Percentiles rank a stretch among this genome's conserved stretches.
These are phyloP conservation scores for Klebsormidium nitens DNA, from an alignment of 139 green algal species.

Conservation along the genomic window DNA sequence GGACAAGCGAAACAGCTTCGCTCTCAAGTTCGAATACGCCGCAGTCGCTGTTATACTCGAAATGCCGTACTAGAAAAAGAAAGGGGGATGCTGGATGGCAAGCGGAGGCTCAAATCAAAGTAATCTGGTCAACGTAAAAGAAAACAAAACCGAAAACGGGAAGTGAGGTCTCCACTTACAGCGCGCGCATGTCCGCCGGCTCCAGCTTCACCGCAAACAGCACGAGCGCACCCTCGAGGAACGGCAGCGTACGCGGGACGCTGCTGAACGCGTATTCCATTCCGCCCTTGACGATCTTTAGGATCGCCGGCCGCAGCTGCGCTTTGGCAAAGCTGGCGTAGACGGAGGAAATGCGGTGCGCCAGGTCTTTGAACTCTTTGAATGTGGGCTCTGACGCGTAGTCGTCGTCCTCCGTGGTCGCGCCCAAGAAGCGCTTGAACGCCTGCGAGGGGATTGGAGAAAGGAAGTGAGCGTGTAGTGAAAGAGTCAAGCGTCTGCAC, in stretches of 20 bases:
- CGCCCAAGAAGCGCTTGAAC: constrained; percentile 5
- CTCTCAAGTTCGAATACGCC: too few species aligned
- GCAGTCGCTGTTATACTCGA: too few species aligned
- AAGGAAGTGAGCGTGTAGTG: not conserved
- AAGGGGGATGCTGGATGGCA: too few species aligned
- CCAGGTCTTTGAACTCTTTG: constrained; percentile 10
- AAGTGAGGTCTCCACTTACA: not conserved
- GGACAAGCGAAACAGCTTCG: too few species aligned
- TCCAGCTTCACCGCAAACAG: constrained; percentile 13
- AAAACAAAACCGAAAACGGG: not conserved
- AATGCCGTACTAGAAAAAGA: too few species aligned
- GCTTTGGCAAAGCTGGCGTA: not conserved
- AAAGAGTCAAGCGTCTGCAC: too few species aligned
- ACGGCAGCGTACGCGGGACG: constrained; percentile 5
- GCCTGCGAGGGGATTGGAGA: not conserved
- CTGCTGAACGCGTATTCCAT: constrained; percentile 18
- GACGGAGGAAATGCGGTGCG: not conserved
- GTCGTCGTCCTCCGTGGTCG: constrained; percentile 5
- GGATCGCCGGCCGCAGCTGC: not conserved
- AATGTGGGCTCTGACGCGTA: constrained; percentile 4
- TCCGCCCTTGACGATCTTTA: constrained; percentile 2
- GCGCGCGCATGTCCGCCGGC: constrained; percentile 13
- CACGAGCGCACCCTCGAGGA: constrained; percentile 11
- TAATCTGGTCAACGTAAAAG: not conserved
- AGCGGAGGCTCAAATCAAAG: too few species aligned